Evolutionary conservation across 1,284 basidiomycete species (phyloP).

Genomic region (Sporisorium exsertum): DNA sequence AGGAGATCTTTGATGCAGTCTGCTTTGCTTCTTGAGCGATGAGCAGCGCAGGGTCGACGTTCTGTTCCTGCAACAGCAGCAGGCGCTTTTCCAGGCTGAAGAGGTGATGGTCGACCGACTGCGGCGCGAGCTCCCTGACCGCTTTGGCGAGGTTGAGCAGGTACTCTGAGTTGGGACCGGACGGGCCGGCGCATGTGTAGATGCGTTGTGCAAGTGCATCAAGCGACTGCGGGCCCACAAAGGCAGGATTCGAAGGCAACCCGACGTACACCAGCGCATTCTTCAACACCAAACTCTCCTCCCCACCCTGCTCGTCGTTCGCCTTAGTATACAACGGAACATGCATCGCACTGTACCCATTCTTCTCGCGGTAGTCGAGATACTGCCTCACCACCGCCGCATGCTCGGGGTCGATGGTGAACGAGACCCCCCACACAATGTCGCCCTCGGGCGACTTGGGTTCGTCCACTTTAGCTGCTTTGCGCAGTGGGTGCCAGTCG

Average conservation of each 20-base stretch:
- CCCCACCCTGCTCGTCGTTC: constrained; percentile 67
- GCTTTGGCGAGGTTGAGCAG: constrained; percentile 79
- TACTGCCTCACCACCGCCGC: constrained; percentile 82
- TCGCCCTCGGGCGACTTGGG: constrained; percentile 60
- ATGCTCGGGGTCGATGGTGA: constrained; percentile 82
- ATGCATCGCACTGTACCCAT: constrained; percentile 65
- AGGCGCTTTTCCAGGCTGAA: constrained; percentile 77
- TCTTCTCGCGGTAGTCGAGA: constrained; percentile 86
- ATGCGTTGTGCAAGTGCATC: constrained; percentile 78
- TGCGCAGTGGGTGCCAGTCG: constrained; percentile 75
- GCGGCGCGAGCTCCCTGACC: constrained; percentile 78
- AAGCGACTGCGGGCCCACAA: constrained; percentile 83
- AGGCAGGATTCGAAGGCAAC: constrained; percentile 80
- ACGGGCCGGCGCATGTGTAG: constrained; percentile 81
- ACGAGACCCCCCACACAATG: constrained; percentile 86
- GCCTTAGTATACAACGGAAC: constrained; percentile 70
- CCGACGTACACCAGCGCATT: constrained; percentile 79
- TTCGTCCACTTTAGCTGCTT: constrained; percentile 74
- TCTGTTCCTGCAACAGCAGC: constrained; percentile 42
- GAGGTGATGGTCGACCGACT: constrained; percentile 81
- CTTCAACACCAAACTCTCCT: constrained; percentile 74
- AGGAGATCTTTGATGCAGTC: neutral
- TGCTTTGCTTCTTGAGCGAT: constrained; percentile 36
- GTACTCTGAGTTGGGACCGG: constrained; percentile 86
- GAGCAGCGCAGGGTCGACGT: constrained; percentile 22